Evolutionary conservation across 768 basidiomycete genomes (phyloP).

Genomic region (Tylopilus balloui): DNA sequence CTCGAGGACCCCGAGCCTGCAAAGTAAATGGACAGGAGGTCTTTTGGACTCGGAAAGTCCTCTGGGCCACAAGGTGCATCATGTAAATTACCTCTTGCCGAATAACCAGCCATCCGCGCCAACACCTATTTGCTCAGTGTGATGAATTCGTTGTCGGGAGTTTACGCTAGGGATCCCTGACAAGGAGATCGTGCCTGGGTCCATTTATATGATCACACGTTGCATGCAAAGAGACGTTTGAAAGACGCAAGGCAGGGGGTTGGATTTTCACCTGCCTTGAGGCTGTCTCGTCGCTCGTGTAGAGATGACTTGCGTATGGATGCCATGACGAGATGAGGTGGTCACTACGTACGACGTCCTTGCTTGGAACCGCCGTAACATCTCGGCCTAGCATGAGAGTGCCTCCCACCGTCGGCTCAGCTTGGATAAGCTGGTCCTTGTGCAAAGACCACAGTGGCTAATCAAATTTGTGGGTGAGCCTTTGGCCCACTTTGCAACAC

Average conservation of each 20-base stretch:
- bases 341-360: too few relatives aligned
- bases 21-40: constrained; percentile 1
- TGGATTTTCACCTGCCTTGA: too few relatives aligned
- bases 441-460: constrained; percentile 4
- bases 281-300: background rate
- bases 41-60: background rate
- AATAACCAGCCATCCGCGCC: constrained; percentile 3
- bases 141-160: too few relatives aligned
- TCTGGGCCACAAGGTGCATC: constrained; percentile 2
- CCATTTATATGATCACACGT: too few relatives aligned
- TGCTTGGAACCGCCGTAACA: background rate
- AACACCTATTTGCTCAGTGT: too few relatives aligned
- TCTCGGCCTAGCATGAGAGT: background rate
- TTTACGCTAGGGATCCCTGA: too few relatives aligned
- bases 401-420: constrained; percentile 10
- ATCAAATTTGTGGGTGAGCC: constrained; percentile 4
- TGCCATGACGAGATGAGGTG: background rate
- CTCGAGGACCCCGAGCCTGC: constrained; percentile 63
- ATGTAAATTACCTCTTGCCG: constrained; percentile 15
- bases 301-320: background rate
- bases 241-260: too few relatives aligned
- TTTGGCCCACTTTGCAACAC: background rate
- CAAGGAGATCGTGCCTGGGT: too few relatives aligned
- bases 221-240: too few relatives aligned
- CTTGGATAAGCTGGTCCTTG: constrained; percentile 2